Evolutionary conservation across 2,329 filamentous ascomycete genomes (phyloP).

Genomic region (Lachnellula suecica): DNA sequence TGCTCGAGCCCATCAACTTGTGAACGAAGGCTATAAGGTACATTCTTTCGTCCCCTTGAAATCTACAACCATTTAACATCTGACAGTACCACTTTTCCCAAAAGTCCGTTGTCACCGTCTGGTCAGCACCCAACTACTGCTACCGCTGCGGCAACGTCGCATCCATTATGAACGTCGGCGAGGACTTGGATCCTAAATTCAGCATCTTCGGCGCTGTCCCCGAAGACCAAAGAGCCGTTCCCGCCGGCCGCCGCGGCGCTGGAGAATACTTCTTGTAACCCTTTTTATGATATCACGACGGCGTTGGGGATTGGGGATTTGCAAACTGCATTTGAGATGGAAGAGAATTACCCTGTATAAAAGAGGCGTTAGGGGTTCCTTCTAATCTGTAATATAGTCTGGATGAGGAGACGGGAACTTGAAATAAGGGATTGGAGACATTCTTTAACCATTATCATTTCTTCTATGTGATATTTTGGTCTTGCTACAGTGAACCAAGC

Average conservation of each 20-base stretch:
- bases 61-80: slow-evolving; percentile 28
- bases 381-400: neutral
- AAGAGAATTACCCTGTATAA: neutral
- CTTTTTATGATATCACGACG: neutral
- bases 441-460: no score
- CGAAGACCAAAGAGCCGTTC: slow-evolving; percentile 78
- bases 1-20: slow-evolving; percentile 71
- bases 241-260: slow-evolving; percentile 65
- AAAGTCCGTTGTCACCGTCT: slow-evolving; percentile 85
- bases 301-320: neutral
- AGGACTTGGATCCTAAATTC: slow-evolving; percentile 85
- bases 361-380: neutral
- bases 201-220: slow-evolving; percentile 90
- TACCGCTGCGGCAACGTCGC: slow-evolving; percentile 55
- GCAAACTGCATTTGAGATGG: neutral
- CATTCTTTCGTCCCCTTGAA: neutral
- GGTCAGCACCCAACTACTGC: slow-evolving; percentile 50
- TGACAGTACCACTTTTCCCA: slow-evolving; percentile 85
- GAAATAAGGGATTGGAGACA: neutral
- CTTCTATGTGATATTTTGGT: no score
- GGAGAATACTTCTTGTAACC: slow-evolving; percentile 65
- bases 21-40: slow-evolving; percentile 75
- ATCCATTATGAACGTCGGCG: slow-evolving; percentile 85
- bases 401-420: neutral
- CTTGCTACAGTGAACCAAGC: no score